phyloP scores from a whole-genome alignment of 495 filamentous ascomycete genomes.

The Neurospora terricola region DNA sequence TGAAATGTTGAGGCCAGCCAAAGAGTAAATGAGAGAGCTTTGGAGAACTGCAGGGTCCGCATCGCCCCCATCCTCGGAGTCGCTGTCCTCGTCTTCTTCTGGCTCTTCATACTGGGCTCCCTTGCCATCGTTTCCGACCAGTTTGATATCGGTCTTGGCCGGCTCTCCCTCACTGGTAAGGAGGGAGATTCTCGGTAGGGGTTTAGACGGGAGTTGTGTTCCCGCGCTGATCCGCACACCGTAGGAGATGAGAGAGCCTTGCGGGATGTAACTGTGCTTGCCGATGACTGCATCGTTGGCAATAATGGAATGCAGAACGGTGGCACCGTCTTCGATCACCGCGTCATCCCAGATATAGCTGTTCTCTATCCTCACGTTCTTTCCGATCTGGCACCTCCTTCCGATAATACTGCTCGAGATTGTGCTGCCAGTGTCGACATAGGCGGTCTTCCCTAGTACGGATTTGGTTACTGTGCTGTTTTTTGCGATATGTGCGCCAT shows the following conservation, averaged over 20 bases:
- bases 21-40: slow-evolving; percentile 54
- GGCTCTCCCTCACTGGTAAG: slow-evolving; percentile 23
- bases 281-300: slow-evolving; percentile 63
- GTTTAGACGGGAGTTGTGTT: slow-evolving; percentile 18
- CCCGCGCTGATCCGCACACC: slow-evolving; percentile 60
- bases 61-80: slow-evolving; percentile 38
- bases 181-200: slow-evolving; percentile 27
- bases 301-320: slow-evolving; percentile 64
- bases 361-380: slow-evolving; percentile 64
- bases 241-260: slow-evolving; percentile 71
- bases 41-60: slow-evolving; percentile 28
- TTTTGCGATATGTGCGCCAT: slow-evolving; percentile 52
- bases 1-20: slow-evolving; percentile 58
- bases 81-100: slow-evolving; percentile 38
- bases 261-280: slow-evolving; percentile 53
- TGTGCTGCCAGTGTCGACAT: slow-evolving; percentile 58
- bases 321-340: slow-evolving; percentile 60
- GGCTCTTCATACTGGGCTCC: slow-evolving; percentile 39
- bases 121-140: slow-evolving; percentile 48
- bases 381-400: slow-evolving; percentile 73
- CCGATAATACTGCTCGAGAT: slow-evolving; percentile 71
- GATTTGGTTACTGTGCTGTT: slow-evolving; percentile 40
- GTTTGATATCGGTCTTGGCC: slow-evolving; percentile 40
- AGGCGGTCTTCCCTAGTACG: slow-evolving; percentile 67
- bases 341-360: slow-evolving; percentile 89